Conservation (phyloP, 495 filamentous ascomycete genomes). For the Staphylotrichum tortipilum region DNA sequence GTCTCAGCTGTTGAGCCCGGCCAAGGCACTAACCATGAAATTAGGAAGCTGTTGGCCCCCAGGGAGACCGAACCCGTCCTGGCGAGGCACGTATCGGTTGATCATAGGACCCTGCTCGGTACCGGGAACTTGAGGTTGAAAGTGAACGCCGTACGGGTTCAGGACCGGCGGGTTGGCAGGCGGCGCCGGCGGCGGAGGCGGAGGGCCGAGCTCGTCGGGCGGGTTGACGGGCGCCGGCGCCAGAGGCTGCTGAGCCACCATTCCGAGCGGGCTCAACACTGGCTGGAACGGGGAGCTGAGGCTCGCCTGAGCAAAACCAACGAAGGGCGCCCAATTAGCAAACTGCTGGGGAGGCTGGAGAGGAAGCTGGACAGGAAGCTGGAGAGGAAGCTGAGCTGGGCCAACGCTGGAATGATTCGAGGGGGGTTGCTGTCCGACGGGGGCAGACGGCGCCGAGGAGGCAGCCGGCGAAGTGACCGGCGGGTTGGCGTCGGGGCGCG, state of each 20-base stretch:
- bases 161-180: constrained; percentile 8
- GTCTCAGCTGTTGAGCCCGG: background rate
- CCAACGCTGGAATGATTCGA: background rate
- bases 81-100: constrained; percentile 39
- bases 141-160: constrained; percentile 25
- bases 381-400: background rate
- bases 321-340: background rate
- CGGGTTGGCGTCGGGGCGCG: background rate
- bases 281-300: background rate
- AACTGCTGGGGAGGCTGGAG: too few relatives aligned
- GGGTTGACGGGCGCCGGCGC: background rate
- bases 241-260: background rate
- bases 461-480: background rate
- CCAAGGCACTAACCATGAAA: constrained; percentile 3
- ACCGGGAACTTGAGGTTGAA: constrained; percentile 40
- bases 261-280: background rate
- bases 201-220: background rate
- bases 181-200: constrained; percentile 5
- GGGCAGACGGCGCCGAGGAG: background rate
- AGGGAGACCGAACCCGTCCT: constrained; percentile 17
- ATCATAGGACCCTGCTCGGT: constrained; percentile 36
- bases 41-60: constrained; percentile 1
- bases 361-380: too few relatives aligned
- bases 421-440: background rate
- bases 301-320: background rate